Base-by-base conservation (phyloP, 2,329 filamentous ascomycete species). In the Thelonectria discophora region DNA sequence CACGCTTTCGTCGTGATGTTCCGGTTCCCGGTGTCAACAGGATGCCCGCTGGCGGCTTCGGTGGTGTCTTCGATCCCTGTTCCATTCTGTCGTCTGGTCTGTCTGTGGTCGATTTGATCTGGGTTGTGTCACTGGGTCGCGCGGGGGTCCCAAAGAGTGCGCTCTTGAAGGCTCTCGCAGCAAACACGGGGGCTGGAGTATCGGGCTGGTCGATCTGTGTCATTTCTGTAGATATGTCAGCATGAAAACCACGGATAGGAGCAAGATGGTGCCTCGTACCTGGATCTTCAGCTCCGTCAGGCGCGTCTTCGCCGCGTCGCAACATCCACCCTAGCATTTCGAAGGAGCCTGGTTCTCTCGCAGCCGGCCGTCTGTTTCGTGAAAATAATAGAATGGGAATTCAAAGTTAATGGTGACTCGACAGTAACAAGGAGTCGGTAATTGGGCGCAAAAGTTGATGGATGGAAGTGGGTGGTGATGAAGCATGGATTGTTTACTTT, bases 171-270 rank as follows among this genome's bases (percentile, higher is more conserved):
- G 88, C 88, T 61, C 88, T 83, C 39, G 87, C 87, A 2, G 87
- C 88, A 71, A 90, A 90, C 0, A 90, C 83, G 2, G 88, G 87
- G 0, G 86, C 88, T 7, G 88, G 88, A 15, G 88, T 90, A 67
- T 90, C 87, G 40, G 87, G 87, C 32, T 80, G 79, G 15, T 90
- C 87, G 42, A 84, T 67, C 63, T 83, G 82, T 0, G 81, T 81
- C 3, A 69, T 80, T 47, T 81, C 79, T 80, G 51, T 18, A 17
- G 13, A 8, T 21, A 10, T 20, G 17, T 50, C 54, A 39, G 68
- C 55, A 9, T 56, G 9, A 30, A 24, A 9, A 21, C 32, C 4
- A 27, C 24, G 46, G 42, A 17, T 30, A 15, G 43, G 20, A 17
- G 40, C 15, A 52, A 46, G 42, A 53, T 48, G 48, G 27, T 13